phyloP scores from a whole-genome alignment of 305 asterid species.

The Caryopteris hybrid region DNA sequence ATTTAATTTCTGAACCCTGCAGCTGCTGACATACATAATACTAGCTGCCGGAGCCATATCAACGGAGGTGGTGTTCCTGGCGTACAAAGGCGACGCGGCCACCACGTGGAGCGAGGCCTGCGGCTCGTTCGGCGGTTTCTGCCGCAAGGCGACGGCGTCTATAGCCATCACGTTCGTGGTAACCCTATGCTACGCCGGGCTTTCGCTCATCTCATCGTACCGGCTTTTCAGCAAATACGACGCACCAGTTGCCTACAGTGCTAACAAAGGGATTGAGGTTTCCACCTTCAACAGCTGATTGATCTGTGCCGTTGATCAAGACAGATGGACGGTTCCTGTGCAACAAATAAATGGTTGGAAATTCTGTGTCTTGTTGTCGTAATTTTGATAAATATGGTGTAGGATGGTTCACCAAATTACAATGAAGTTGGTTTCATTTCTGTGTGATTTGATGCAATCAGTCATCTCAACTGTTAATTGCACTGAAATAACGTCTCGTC shows the following conservation, averaged over 20 bases:
- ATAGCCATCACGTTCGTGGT: constrained; percentile 59
- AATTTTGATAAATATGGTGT: neutral
- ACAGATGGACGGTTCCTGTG: no score
- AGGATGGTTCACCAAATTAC: no score
- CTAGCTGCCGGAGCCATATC: constrained; percentile 75
- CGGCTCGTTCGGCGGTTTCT: constrained; percentile 64
- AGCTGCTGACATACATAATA: constrained; percentile 70
- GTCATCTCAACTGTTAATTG: no score
- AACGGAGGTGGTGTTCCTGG: constrained; percentile 74
- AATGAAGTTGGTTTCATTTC: no score
- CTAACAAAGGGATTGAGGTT: constrained; percentile 46
- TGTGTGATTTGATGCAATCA: no score
- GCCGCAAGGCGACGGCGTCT: constrained; percentile 75
- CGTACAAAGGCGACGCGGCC: constrained; percentile 68
- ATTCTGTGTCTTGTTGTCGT: neutral
- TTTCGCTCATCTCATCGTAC: constrained; percentile 70
- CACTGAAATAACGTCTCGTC: no score
- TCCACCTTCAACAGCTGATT: constrained; percentile 33
- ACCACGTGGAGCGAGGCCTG: constrained; percentile 72
- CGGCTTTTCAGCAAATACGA: constrained; percentile 85
- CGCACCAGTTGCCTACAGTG: constrained; percentile 46
- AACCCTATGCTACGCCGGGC: constrained; percentile 64
- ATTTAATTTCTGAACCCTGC: neutral
- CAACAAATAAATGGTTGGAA: neutral
- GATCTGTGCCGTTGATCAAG: neutral